Percentiles rank a stretch among this genome's conserved stretches.
phyloP scores from a whole-genome alignment of 2,329 filamentous ascomycete species.

The Cladophialophora immunda region DNA sequence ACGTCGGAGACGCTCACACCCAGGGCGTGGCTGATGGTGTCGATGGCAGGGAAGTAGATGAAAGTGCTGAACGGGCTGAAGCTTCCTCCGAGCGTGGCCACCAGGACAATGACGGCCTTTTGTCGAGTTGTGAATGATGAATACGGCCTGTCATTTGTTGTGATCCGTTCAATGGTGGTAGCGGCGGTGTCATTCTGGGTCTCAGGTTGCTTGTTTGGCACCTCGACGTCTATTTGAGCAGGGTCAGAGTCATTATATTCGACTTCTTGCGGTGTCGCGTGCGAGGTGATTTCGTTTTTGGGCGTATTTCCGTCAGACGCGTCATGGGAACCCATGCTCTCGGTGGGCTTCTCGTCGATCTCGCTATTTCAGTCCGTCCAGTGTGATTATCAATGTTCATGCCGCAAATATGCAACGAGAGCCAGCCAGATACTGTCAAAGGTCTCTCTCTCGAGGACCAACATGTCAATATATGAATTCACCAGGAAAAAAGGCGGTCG shows the following conservation, averaged over 20 bases:
- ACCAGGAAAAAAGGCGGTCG: neutral
- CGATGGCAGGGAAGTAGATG: constrained; percentile 48
- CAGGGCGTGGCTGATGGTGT: constrained; percentile 14
- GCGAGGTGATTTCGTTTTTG: neutral
- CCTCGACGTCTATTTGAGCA: neutral
- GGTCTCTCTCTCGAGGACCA: neutral
- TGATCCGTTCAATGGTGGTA: neutral
- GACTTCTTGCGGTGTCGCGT: neutral
- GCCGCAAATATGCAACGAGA: neutral
- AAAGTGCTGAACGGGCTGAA: constrained; percentile 61
- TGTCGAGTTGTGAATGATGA: constrained; percentile 15
- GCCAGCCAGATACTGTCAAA: neutral
- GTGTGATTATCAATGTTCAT: neutral
- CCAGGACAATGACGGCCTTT: constrained; percentile 20
- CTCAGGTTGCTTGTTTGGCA: neutral
- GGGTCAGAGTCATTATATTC: neutral
- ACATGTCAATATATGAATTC: neutral
- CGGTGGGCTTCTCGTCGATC: neutral
- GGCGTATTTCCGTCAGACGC: neutral
- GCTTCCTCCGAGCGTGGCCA: constrained; percentile 21
- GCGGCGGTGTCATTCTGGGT: neutral
- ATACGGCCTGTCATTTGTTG: constrained; percentile 17
- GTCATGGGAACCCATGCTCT: neutral
- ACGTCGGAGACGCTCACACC: constrained; percentile 19
- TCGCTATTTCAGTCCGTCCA: neutral